phyloP scores from a whole-genome alignment of 208 protist genomes.

The Leishmania mexicana region DNA sequence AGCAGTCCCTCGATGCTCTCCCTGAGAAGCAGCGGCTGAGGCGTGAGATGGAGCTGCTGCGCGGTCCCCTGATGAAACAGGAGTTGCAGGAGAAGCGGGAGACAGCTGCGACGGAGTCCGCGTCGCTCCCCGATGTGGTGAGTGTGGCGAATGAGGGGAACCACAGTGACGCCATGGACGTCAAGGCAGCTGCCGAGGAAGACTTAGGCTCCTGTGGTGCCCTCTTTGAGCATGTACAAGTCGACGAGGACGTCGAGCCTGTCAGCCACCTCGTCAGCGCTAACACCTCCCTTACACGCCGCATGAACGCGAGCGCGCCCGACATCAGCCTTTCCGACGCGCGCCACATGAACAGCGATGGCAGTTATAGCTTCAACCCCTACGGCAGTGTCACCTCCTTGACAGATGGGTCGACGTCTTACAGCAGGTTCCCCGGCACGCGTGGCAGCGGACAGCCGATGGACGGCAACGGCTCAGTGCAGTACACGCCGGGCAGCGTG shows the following conservation, averaged over 20 bases:
- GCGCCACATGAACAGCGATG: conserved; percentile 41
- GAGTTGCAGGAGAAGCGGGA: conserved; percentile 30
- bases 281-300: conserved; percentile 28
- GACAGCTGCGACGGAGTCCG: conserved; percentile 12
- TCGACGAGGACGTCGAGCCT: conserved; percentile 42
- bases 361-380: conserved; percentile 50
- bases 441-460: conserved; percentile 8
- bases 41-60: conserved; percentile 38
- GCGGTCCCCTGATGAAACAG: conserved; percentile 27
- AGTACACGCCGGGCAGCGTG: conserved; percentile 29
- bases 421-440: conserved; percentile 12
- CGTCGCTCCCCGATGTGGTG: background rate
- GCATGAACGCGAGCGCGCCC: conserved; percentile 25
- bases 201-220: conserved; percentile 27
- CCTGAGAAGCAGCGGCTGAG: conserved; percentile 10
- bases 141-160: background rate
- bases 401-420: conserved; percentile 32
- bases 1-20: conserved; percentile 16
- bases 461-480: conserved; percentile 19
- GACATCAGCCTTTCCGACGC: conserved; percentile 12
- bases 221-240: conserved; percentile 45
- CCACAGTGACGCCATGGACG: background rate
- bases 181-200: conserved; percentile 18
- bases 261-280: conserved; percentile 25
- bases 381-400: conserved; percentile 50